Base-by-base conservation (phyloP, 345 rosid genomes). In the Aquilaria malaccensis region DNA sequence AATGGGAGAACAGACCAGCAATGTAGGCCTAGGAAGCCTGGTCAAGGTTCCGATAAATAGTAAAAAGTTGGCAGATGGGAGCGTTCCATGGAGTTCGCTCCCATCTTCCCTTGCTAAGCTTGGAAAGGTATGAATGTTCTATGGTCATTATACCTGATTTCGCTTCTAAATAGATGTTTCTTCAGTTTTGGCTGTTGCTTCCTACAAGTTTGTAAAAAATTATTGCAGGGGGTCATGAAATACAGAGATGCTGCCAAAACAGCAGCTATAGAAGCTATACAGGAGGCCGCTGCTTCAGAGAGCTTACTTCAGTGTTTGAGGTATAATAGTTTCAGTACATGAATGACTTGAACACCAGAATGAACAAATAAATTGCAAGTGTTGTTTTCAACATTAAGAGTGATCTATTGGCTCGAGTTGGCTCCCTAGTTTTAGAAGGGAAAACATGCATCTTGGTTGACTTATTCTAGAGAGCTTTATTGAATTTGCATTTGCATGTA, bases 251-350 rank as follows among this genome's bases (percentile, higher is more conserved):
- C 89, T 48, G 97, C 97, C 57, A 94, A 86, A 77, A 73, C 72
- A 41, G 97, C 92, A 1, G 97, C 96, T 12, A 68, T 86, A 53
- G 97, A 87, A 69, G 95, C 97, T 70, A 73, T 94, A 76, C 96
- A 84, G 66, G 99, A 94, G 80, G 97, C 99, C 57, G 82, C 95
- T 67, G 91, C 85, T 72, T 76, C 95, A n/a, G 97, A 90, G 80
- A 86, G 89, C 78, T 81, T 90, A 67, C 96, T 94, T 58, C 83
- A 75, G 55, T 94, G 99, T 70, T 80, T 94, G 66, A 86, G 95
- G 99, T 94, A 74, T 66, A 68, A 14, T 51, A 12, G 11, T 33
- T n/a, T 13, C 22, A 52, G 53, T 10, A 53, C 6, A 15, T 52
- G 41, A 9, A 11, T 50, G n/a, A 32, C 11, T 30, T 56, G 31